A percentile compares a stretch with the other conserved stretches of the same genome.
These are phyloP conservation scores for Auriscalpium orientale DNA, from an alignment of 768 basidiomycete genomes.

Conservation along the genomic window DNA sequence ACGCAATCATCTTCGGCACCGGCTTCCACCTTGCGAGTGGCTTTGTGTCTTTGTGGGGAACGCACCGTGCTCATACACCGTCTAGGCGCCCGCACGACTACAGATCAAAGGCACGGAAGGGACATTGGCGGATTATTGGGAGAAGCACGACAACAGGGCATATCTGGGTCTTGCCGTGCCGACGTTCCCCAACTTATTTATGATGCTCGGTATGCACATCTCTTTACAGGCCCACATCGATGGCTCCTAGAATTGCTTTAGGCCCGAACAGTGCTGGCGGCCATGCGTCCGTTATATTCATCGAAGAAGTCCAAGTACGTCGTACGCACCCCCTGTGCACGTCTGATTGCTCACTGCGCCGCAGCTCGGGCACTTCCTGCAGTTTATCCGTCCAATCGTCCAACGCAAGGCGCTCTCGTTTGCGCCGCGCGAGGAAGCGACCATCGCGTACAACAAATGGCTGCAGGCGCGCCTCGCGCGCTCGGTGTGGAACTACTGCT, in stretches of 20 bases:
- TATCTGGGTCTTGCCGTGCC: constrained; percentile 35
- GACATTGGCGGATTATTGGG: constrained; percentile 38
- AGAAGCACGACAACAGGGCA: constrained; percentile 36
- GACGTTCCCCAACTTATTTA: constrained; percentile 13
- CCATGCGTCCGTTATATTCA: constrained; percentile 51
- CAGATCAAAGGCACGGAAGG: constrained; percentile 36
- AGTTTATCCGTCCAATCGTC: constrained; percentile 47
- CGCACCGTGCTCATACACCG: not conserved
- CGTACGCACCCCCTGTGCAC: not conserved
- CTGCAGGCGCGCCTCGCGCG: constrained; percentile 38
- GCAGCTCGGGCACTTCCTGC: constrained; percentile 42
- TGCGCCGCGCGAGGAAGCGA: constrained; percentile 38
- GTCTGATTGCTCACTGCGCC: constrained; percentile 2
- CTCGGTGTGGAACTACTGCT: constrained; percentile 48
- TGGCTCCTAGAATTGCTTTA: not conserved
- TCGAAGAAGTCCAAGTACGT: constrained; percentile 46
- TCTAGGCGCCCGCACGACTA: constrained; percentile 4
- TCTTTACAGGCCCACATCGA: not conserved
- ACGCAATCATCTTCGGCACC: constrained; percentile 52
- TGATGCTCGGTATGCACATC: constrained; percentile 9
- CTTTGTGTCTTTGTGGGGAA: not conserved
- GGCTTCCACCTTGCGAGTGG: constrained; percentile 40
- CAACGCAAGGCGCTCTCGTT: constrained; percentile 41
- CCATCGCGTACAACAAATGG: constrained; percentile 44
- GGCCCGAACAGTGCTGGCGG: constrained; percentile 49